Evolutionary conservation across 1,284 basidiomycete species (phyloP).

Genomic region (Microbotryum saponariae): DNA sequence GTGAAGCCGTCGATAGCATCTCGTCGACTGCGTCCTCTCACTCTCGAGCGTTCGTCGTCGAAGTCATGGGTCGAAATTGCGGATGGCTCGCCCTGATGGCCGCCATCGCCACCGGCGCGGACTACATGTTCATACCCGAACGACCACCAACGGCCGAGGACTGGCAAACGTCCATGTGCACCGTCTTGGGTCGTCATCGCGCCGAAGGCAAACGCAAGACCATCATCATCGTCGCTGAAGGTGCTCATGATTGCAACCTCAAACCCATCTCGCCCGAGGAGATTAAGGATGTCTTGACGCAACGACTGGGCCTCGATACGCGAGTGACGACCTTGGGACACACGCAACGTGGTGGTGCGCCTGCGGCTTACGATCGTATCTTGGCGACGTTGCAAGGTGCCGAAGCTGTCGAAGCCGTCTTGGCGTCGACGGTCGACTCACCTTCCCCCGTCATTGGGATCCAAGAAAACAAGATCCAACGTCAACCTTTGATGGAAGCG

Average conservation of each 20-base stretch:
- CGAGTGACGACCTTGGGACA: slow-evolving; percentile 97
- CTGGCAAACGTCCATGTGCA: slow-evolving; percentile 91
- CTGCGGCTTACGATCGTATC: slow-evolving; percentile 87
- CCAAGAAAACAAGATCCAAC: slow-evolving; percentile 87
- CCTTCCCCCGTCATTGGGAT: slow-evolving; percentile 98
- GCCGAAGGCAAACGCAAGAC: slow-evolving; percentile 91
- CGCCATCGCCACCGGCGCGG: slow-evolving; percentile 87
- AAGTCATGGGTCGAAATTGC: slow-evolving; percentile 98
- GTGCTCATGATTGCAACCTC: slow-evolving; percentile 77
- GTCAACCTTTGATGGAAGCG: slow-evolving; percentile 84
- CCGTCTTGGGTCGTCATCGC: slow-evolving; percentile 75
- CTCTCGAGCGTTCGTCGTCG: slow-evolving; percentile 93
- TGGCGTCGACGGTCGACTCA: slow-evolving; percentile 80
- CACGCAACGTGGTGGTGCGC: slow-evolving; percentile 88
- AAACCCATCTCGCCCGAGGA: slow-evolving; percentile 84
- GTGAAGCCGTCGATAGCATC: slow-evolving; percentile 96
- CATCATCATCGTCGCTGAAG: slow-evolving; percentile 96
- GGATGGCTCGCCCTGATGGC: slow-evolving; percentile 95
- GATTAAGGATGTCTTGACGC: slow-evolving; percentile 78
- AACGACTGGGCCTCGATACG: slow-evolving; percentile 85
- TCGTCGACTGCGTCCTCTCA: slow-evolving; percentile 94
- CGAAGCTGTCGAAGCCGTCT: slow-evolving; percentile 81
- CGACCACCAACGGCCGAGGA: slow-evolving; percentile 66
- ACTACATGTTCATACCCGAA: slow-evolving; percentile 97
- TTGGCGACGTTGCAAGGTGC: slow-evolving; percentile 92